These are phyloP conservation scores for Arctium lappa DNA, from an alignment of 129 eudicot species.

Conservation along the genomic window DNA sequence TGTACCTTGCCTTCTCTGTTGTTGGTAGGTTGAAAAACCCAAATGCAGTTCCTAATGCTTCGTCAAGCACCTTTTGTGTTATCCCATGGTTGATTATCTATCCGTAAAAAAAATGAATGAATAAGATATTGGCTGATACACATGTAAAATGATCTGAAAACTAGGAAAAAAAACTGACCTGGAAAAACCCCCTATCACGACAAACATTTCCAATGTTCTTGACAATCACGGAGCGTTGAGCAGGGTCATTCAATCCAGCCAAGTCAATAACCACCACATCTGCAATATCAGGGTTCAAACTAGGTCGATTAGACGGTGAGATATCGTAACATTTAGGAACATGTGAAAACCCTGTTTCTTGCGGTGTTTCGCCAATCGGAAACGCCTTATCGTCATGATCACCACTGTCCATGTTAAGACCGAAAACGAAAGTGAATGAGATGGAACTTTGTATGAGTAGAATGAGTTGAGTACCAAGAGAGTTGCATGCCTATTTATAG, in stretches of 20 bases:
- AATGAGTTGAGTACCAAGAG: no score
- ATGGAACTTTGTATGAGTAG: no score
- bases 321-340: slow-evolving; percentile 54
- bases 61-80: slow-evolving; percentile 43
- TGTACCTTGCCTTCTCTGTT: slow-evolving; percentile 37
- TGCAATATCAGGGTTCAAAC: slow-evolving; percentile 19
- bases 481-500: no score
- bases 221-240: slow-evolving; percentile 23
- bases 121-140: neutral
- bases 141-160: neutral
- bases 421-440: no score
- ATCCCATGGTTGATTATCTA: slow-evolving; percentile 72
- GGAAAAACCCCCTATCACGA: slow-evolving; percentile 53
- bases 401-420: slow-evolving; percentile 20
- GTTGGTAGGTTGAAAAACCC: slow-evolving; percentile 47
- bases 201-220: slow-evolving; percentile 48
- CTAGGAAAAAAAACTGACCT: slow-evolving; percentile 29
- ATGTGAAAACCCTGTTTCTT: slow-evolving; percentile 43
- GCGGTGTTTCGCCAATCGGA: slow-evolving; percentile 54
- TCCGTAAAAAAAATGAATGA: neutral
- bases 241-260: slow-evolving; percentile 37
- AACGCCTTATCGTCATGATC: slow-evolving; percentile 21
- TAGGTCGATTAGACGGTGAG: slow-evolving; percentile 29
- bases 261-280: slow-evolving; percentile 44
- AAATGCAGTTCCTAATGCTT: slow-evolving; percentile 46